phyloP scores from a whole-genome alignment of 495 filamentous ascomycete genomes.

The Rhypophila decipiens region DNA sequence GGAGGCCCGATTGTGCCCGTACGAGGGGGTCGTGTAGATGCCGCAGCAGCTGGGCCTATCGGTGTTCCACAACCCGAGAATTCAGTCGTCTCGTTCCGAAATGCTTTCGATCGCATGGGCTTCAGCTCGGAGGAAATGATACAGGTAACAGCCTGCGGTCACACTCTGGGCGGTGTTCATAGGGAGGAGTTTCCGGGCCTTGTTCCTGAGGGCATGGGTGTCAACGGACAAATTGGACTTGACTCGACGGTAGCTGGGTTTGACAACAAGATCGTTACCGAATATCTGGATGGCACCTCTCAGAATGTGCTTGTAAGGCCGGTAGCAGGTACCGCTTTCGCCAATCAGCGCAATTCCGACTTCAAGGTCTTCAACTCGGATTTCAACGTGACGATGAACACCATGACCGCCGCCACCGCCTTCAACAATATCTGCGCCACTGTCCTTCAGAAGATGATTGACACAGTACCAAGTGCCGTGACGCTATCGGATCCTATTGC shows the following conservation, averaged over 20 bases:
- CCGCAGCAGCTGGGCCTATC: conserved; percentile 36
- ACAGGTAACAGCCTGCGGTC: conserved; percentile 54
- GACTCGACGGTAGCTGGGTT: conserved; percentile 44
- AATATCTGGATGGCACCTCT: conserved; percentile 50
- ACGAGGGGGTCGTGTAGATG: conserved; percentile 49
- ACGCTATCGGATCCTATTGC: conserved; percentile 45
- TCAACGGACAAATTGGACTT: conserved; percentile 34
- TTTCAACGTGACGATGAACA: conserved; percentile 46
- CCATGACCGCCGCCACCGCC: conserved; percentile 35
- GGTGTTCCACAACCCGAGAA: conserved; percentile 58
- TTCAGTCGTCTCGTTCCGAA: conserved; percentile 40
- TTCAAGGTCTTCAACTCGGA: conserved; percentile 52
- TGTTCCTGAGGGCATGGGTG: conserved; percentile 37
- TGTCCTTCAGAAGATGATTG: conserved; percentile 55
- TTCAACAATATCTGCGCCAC: conserved; percentile 43
- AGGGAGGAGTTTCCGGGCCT: conserved; percentile 47
- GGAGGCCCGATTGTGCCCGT: conserved; percentile 53
- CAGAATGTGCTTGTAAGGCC: conserved; percentile 47
- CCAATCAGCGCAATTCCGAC: conserved; percentile 43
- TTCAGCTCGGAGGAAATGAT: conserved; percentile 54
- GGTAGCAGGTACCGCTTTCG: conserved; percentile 41
- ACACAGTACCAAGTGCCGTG: conserved; percentile 48
- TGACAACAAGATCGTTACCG: conserved; percentile 50
- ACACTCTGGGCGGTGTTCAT: conserved; percentile 58
- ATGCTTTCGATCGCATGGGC: conserved; percentile 53